Conservation (phyloP, 2,329 filamentous ascomycete species). For the Aspergillus unguis region DNA sequence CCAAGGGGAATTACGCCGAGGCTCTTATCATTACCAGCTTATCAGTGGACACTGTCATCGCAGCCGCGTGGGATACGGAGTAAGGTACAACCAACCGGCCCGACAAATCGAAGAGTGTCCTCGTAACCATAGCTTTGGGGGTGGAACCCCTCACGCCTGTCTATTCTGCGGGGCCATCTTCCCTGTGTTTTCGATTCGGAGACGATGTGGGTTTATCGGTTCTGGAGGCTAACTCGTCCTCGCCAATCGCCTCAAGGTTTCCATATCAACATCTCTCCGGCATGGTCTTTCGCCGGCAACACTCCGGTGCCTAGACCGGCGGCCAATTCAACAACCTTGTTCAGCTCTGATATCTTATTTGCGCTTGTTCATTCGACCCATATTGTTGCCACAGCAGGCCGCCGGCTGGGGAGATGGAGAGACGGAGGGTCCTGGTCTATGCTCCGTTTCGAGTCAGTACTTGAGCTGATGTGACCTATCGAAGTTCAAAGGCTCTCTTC, state of each 20-base stretch:
- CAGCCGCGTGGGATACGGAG: slow-evolving; percentile 11
- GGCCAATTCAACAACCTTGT: slow-evolving; percentile 13
- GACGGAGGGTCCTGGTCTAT: no score
- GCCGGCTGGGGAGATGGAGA: neutral
- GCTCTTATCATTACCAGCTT: slow-evolving; percentile 9
- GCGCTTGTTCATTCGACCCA: slow-evolving; percentile 4
- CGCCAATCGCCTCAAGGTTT: neutral
- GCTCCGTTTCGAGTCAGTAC: no score
- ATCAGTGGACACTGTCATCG: slow-evolving; percentile 8
- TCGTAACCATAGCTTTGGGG: neutral
- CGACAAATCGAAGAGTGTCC: neutral
- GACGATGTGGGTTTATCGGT: neutral
- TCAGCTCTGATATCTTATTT: slow-evolving; percentile 12
- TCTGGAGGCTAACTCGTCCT: slow-evolving; percentile 6
- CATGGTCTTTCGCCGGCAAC: neutral
- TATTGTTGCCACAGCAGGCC: slow-evolving; percentile 12
- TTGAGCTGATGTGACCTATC: no score
- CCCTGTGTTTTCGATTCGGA: slow-evolving; percentile 2
- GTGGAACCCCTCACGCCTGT: slow-evolving; percentile 18
- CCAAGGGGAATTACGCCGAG: slow-evolving; percentile 8
- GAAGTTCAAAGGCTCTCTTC: no score
- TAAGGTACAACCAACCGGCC: slow-evolving; percentile 3
- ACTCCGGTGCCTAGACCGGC: neutral
- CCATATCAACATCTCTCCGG: no score
- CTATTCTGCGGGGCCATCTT: slow-evolving; percentile 17